These are phyloP conservation scores for Erodium moschatum DNA, from an alignment of 441 rosid species.

Conservation along the genomic window DNA sequence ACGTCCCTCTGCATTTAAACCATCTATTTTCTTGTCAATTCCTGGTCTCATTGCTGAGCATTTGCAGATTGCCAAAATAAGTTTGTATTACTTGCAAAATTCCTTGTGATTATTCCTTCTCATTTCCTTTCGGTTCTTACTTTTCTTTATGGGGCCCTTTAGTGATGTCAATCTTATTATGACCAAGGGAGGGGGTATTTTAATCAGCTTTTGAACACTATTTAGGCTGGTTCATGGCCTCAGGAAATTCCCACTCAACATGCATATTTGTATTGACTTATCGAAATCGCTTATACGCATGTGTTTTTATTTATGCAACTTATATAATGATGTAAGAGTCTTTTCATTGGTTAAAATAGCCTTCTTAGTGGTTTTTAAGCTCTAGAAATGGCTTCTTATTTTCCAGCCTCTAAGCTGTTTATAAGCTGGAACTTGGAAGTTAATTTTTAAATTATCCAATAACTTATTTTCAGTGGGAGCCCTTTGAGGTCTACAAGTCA, in stretches of 20 bases:
- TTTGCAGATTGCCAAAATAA: not conserved
- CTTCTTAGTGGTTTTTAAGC: not conserved
- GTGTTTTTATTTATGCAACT: not conserved
- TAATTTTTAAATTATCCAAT: not conserved
- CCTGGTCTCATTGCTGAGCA: not conserved
- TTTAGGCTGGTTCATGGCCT: not conserved
- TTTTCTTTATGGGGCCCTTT: not conserved
- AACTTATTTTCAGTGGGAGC: not conserved
- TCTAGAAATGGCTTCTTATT: not conserved
- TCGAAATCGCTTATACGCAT: not conserved
- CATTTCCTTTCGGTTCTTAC: not conserved
- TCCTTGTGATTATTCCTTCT: not conserved
- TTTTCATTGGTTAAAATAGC: not conserved
- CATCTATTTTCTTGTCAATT: not conserved
- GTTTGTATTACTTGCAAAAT: not conserved
- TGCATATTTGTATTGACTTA: not conserved
- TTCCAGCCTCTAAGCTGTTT: not conserved
- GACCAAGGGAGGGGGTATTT: not conserved
- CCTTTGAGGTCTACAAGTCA: not conserved
- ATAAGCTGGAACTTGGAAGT: not conserved
- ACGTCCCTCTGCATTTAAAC: constrained; percentile 10
- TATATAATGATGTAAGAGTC: not conserved
- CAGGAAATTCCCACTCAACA: not conserved
- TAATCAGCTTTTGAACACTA: not conserved
- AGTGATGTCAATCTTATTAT: no score